These are phyloP conservation scores for Tetrapyrgos nigripes DNA, from an alignment of 1,284 basidiomycete species.

Conservation along the genomic window DNA sequence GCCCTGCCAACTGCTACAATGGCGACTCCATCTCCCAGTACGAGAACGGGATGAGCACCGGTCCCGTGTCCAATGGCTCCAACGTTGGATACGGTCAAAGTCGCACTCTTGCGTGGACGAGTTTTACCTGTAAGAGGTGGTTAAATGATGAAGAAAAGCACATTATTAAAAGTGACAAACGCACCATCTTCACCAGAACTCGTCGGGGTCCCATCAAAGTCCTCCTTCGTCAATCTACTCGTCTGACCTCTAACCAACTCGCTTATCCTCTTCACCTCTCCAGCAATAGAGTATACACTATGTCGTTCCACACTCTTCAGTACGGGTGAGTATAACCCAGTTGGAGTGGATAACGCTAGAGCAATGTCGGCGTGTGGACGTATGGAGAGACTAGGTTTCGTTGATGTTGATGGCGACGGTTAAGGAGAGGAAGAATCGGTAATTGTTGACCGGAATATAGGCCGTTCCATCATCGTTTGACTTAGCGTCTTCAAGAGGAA, in stretches of 20 bases:
- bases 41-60: slow-evolving; percentile 79
- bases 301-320: slow-evolving; percentile 66
- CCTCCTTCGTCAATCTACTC: slow-evolving; percentile 47
- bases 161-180: neutral
- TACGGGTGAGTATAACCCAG: slow-evolving; percentile 89
- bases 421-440: slow-evolving; percentile 40
- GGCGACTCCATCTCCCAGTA: slow-evolving; percentile 89
- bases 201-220: too few species aligned
- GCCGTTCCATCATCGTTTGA: slow-evolving; percentile 84
- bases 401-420: slow-evolving; percentile 25
- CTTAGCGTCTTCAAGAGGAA: slow-evolving; percentile 88
- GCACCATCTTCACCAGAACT: neutral
- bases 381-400: slow-evolving; percentile 73
- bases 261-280: slow-evolving; percentile 65
- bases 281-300: slow-evolving; percentile 72
- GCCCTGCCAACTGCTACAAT: slow-evolving; percentile 90
- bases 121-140: too few species aligned
- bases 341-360: slow-evolving; percentile 82
- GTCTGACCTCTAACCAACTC: slow-evolving; percentile 72
- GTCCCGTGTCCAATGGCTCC: slow-evolving; percentile 82
- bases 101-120: slow-evolving; percentile 75
- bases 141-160: neutral
- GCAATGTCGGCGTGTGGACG: slow-evolving; percentile 77
- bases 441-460: slow-evolving; percentile 79
- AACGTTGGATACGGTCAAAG: slow-evolving; percentile 88